These are phyloP conservation scores for Rhodotorula babjevae DNA, from an alignment of 768 basidiomycete genomes.

Conservation along the genomic window DNA sequence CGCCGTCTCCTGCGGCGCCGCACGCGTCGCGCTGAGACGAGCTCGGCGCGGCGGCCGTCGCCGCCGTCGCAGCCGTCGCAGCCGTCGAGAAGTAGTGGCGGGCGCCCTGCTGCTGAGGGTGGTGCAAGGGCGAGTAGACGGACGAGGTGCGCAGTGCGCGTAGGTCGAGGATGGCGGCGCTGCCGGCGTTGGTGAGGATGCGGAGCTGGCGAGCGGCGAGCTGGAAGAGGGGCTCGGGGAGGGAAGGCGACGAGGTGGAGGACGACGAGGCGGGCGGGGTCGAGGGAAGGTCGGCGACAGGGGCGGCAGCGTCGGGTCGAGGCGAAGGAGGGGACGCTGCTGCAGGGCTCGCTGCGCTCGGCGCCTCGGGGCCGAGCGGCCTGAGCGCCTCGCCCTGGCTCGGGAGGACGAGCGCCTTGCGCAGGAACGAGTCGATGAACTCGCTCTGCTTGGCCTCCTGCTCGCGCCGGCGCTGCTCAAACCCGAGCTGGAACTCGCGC, in stretches of 20 bases:
- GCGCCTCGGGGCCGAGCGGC: no score
- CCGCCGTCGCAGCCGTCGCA: no score
- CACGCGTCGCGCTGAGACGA: neutral
- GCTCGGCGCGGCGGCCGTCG: no score
- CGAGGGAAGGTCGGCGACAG: neutral
- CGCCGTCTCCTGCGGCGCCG: no score
- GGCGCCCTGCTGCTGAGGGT: neutral
- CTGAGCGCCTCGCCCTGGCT: conserved; percentile 2
- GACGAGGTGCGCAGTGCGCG: conserved; percentile 1
- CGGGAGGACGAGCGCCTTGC: conserved; percentile 27
- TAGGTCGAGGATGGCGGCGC: conserved; percentile 24
- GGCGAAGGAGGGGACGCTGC: neutral
- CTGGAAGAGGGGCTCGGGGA: conserved; percentile 1
- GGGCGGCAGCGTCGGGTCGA: neutral
- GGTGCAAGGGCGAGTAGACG: neutral
- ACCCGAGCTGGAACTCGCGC: conserved; percentile 31
- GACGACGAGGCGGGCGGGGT: no score
- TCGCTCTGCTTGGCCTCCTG: conserved; percentile 19
- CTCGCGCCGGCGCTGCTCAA: conserved; percentile 24
- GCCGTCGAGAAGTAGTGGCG: neutral
- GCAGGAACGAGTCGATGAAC: conserved; percentile 20
- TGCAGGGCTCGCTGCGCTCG: no score
- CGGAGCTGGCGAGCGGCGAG: conserved; percentile 12
- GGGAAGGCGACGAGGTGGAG: neutral
- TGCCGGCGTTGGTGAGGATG: conserved; percentile 2